A percentile compares a stretch with the other conserved stretches of the same genome.
These are phyloP conservation scores for Bremia lactucae DNA, from an alignment of 352 stramenopile species.

Conservation along the genomic window DNA sequence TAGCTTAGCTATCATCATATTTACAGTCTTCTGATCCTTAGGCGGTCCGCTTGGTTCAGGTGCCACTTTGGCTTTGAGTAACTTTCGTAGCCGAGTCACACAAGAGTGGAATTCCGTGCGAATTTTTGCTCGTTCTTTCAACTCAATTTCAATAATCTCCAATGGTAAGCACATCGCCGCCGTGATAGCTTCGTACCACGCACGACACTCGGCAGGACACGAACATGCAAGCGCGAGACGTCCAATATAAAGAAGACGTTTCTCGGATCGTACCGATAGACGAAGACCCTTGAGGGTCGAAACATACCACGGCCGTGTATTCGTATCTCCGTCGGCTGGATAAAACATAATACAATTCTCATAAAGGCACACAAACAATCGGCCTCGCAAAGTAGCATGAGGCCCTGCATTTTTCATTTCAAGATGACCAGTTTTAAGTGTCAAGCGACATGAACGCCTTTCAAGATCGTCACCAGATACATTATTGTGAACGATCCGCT, in stretches of 20 bases:
- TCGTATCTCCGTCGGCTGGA: constrained; percentile 53
- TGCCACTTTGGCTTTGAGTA: constrained; percentile 72
- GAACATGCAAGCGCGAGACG: constrained; percentile 46
- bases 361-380: constrained; percentile 65
- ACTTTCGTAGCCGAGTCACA: constrained; percentile 57
- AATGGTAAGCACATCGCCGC: constrained; percentile 45
- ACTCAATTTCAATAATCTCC: constrained; percentile 70
- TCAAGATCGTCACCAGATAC: constrained; percentile 57
- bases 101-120: constrained; percentile 48
- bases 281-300: constrained; percentile 53
- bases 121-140: constrained; percentile 67
- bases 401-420: constrained; percentile 68
- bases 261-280: constrained; percentile 54
- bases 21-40: constrained; percentile 60
- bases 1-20: constrained; percentile 67
- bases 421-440: constrained; percentile 61
- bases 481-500: constrained; percentile 60
- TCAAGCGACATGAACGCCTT: constrained; percentile 51
- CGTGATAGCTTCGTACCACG: constrained; percentile 64
- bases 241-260: constrained; percentile 49
- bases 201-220: constrained; percentile 40
- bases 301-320: constrained; percentile 68
- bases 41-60: constrained; percentile 56
- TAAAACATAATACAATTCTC: constrained; percentile 77
- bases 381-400: constrained; percentile 63